A percentile compares a stretch with the other conserved stretches of the same genome.
These are phyloP conservation scores for Botrytis galanthina DNA, from an alignment of 2,329 filamentous ascomycete genomes.

Conservation along the genomic window DNA sequence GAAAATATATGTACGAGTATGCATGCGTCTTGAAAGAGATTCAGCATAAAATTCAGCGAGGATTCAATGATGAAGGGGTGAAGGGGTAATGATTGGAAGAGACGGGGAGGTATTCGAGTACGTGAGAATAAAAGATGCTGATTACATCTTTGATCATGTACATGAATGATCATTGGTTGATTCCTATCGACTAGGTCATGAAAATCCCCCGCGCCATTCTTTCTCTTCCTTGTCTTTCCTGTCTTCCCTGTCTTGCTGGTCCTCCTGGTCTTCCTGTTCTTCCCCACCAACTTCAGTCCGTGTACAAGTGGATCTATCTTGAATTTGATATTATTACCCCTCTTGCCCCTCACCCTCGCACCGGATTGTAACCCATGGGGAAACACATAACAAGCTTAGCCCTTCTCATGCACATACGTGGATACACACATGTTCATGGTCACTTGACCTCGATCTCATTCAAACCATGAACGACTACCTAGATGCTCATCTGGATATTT, in stretches of 20 bases:
- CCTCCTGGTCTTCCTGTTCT: background rate
- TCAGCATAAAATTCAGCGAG: background rate
- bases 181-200: background rate
- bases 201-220: background rate
- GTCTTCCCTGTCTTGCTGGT: background rate
- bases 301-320: background rate
- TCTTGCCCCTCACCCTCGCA: background rate
- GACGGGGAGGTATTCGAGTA: background rate
- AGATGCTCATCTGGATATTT: background rate
- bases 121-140: background rate
- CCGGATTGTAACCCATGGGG: background rate
- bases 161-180: background rate
- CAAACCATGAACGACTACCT: background rate
- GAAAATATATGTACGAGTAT: background rate
- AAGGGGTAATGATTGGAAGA: background rate
- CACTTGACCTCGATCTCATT: background rate
- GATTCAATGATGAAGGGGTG: background rate
- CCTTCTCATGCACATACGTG: background rate
- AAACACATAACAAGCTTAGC: background rate
- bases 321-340: background rate
- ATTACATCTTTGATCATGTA: background rate
- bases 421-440: background rate
- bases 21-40: background rate
- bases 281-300: background rate
- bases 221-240: background rate